These are phyloP conservation scores for Extremus antarcticus DNA, from an alignment of 495 filamentous ascomycete genomes.

Conservation along the genomic window DNA sequence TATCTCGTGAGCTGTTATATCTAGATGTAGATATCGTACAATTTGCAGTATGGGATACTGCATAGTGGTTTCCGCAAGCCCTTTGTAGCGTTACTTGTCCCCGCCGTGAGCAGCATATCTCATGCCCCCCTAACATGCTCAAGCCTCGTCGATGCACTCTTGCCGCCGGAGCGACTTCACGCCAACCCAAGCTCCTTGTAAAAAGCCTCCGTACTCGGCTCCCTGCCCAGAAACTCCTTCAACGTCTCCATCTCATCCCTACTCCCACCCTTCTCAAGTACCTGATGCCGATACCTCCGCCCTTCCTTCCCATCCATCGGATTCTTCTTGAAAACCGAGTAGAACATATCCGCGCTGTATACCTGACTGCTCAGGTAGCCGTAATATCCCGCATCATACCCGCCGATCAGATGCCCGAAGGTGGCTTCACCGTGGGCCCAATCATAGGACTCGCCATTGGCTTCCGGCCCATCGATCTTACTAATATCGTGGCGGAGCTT, in stretches of 20 bases:
- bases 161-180: no score
- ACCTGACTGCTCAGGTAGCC: constrained; percentile 59
- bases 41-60: no score
- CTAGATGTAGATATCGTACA: no score
- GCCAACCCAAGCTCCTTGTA: constrained; percentile 57
- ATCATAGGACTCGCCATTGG: constrained; percentile 39
- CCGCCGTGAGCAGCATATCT: no score
- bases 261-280: constrained; percentile 61
- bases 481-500: constrained; percentile 42
- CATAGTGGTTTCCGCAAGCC: no score
- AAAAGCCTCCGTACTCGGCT: constrained; percentile 63
- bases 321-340: constrained; percentile 58
- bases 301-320: constrained; percentile 61
- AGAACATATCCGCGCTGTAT: constrained; percentile 72
- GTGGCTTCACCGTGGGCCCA: constrained; percentile 62
- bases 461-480: constrained; percentile 54
- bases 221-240: constrained; percentile 59
- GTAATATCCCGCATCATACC: constrained; percentile 66
- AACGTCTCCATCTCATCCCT: constrained; percentile 66
- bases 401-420: constrained; percentile 62
- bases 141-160: no score
- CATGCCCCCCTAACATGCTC: no score
- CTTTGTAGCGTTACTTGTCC: no score
- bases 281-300: constrained; percentile 58
- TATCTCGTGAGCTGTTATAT: no score